These are phyloP conservation scores for Arthroderma sp. DNA, from an alignment of 2,329 filamentous ascomycete species.

Conservation along the genomic window DNA sequence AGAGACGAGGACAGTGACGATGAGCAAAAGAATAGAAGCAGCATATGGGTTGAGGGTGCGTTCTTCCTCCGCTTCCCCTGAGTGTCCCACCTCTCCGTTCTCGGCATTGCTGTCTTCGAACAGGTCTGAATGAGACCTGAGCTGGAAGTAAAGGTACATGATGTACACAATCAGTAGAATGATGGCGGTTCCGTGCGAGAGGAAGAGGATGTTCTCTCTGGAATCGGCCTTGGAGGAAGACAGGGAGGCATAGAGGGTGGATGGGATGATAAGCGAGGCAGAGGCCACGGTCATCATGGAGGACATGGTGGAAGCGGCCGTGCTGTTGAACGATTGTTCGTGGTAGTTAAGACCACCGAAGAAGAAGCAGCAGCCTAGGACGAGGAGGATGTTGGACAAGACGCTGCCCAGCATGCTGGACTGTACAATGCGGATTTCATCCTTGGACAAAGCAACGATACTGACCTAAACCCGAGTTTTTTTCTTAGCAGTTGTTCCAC, in stretches of 20 bases:
- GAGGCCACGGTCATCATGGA: slow-evolving; percentile 66
- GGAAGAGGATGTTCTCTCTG: slow-evolving; percentile 47
- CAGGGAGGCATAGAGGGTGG: slow-evolving; percentile 59
- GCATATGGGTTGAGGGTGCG: slow-evolving; percentile 51
- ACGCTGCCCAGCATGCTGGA: slow-evolving; percentile 95
- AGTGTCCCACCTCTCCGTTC: slow-evolving; percentile 17
- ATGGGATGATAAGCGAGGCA: slow-evolving; percentile 67
- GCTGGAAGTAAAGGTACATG: slow-evolving; percentile 66
- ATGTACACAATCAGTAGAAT: slow-evolving; percentile 64
- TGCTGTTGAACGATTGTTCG: slow-evolving; percentile 50
- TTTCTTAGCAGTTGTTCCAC: no score
- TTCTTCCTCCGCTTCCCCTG: slow-evolving; percentile 25
- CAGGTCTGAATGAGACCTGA: slow-evolving; percentile 59
- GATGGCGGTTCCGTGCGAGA: slow-evolving; percentile 65
- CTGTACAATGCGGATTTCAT: slow-evolving; percentile 87
- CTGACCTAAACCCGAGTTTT: slow-evolving; percentile 58
- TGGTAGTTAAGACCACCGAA: slow-evolving; percentile 58
- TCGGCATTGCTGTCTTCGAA: slow-evolving; percentile 42
- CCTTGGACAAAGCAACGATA: slow-evolving; percentile 73
- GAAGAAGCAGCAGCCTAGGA: slow-evolving; percentile 69
- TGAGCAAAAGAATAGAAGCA: slow-evolving; percentile 53
- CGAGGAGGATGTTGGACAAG: slow-evolving; percentile 83
- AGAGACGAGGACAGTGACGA: slow-evolving; percentile 58
- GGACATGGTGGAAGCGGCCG: slow-evolving; percentile 42
- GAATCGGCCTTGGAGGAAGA: slow-evolving; percentile 30